Evolutionary conservation across 306 rosid genomes (phyloP).

Genomic region (Pachyrhizus erosus): DNA sequence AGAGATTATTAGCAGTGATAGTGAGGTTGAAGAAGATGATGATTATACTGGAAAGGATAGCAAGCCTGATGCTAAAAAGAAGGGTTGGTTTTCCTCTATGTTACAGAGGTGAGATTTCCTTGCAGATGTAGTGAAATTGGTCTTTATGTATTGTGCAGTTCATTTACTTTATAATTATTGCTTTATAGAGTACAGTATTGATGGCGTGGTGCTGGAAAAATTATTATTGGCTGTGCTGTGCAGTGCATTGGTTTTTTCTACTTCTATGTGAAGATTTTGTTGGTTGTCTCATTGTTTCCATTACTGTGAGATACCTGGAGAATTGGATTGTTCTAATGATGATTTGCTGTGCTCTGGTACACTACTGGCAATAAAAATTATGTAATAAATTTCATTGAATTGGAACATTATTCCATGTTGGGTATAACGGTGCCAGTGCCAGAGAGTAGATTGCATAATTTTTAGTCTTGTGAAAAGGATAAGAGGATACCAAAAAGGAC

Average conservation of each 20-base stretch:
- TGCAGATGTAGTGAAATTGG: background rate
- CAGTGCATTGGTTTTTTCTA: conserved; percentile 15
- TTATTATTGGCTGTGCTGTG: background rate
- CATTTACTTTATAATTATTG: conserved; percentile 10
- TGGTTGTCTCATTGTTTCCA: conserved; percentile 29
- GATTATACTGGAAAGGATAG: conserved; percentile 64
- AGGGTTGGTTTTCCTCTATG: conserved; percentile 98
- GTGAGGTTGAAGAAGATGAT: conserved; percentile 80
- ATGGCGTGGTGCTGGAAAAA: background rate
- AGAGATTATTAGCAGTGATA: conserved; percentile 87
- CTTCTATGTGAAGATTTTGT: conserved; percentile 19
- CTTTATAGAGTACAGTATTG: background rate
- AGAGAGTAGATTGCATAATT: too few relatives aligned
- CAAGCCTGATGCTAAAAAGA: conserved; percentile 86
- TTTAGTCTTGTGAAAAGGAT: too few relatives aligned
- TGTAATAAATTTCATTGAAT: background rate
- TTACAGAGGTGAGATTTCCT: conserved; percentile 75
- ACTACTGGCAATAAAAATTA: background rate
- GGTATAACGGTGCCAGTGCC: too few relatives aligned
- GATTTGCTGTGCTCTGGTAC: conserved; percentile 10
- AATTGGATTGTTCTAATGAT: conserved; percentile 24
- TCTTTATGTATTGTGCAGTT: conserved; percentile 11
- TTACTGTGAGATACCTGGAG: conserved; percentile 11
- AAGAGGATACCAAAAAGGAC: too few relatives aligned
- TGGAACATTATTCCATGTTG: too few relatives aligned